Percentiles rank a stretch among this genome's conserved stretches.
Conservation (phyloP, 139 green algal genomes). For the Micromonas pusilla region DNA sequence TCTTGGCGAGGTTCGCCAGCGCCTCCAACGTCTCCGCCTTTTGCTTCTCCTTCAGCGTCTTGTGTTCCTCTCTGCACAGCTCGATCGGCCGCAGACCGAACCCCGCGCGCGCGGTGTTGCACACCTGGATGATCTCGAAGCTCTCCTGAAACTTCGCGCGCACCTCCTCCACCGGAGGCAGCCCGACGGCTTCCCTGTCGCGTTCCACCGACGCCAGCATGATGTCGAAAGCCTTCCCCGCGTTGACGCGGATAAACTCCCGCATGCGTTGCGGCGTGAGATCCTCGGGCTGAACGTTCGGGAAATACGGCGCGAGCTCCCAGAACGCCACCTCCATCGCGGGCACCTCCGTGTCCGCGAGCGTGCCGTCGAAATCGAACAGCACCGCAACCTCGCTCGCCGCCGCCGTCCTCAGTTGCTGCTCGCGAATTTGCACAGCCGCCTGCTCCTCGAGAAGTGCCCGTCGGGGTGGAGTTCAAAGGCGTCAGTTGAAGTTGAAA, state of each 20-base stretch:
- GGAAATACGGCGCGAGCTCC: slow-evolving; percentile 13
- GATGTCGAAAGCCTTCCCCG: slow-evolving; percentile 14
- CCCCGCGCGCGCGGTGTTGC: neutral
- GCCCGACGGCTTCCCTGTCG: neutral
- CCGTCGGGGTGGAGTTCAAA: too few species aligned
- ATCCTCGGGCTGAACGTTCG: neutral
- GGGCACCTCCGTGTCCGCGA: slow-evolving; percentile 7
- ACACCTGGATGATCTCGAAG: neutral
- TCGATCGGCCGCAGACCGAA: neutral
- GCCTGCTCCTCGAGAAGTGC: too few species aligned
- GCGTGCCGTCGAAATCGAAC: slow-evolving; percentile 19
- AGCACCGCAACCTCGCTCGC: neutral
- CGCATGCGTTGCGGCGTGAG: neutral
- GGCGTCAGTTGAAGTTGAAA: too few species aligned
- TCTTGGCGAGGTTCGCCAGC: neutral
- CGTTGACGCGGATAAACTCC: slow-evolving; percentile 11
- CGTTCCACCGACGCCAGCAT: slow-evolving; percentile 1
- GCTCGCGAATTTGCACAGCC: neutral
- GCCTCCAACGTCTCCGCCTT: slow-evolving; percentile 1
- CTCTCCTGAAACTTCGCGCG: slow-evolving; percentile 1
- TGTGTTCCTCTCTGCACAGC: neutral
- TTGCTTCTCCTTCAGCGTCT: neutral
- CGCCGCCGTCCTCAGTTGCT: neutral
- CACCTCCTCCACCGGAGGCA: neutral
- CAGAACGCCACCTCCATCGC: slow-evolving; percentile 22